Base-by-base conservation (phyloP, 306 rosid genomes). In the Cajanus cajan region DNA sequence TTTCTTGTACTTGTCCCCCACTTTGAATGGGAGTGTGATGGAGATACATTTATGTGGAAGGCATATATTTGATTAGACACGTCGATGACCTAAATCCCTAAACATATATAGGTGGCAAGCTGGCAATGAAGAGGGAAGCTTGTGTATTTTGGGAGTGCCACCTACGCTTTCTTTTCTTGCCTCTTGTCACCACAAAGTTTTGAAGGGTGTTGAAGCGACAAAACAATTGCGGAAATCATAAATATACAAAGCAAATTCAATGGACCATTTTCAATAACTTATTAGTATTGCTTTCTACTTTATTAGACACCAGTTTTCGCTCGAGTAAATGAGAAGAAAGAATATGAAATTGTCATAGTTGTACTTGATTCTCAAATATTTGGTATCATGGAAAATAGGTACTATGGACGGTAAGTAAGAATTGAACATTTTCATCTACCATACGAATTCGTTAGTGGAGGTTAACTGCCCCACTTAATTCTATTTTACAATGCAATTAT, bases 211-310 rank as follows among this genome's bases (percentile, higher is more conserved):
- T 28, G 31, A 28, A 3, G 31, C 3, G 31, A 28, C 31, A 28
- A 28, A 72, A 63, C 18, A 8, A 66, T 16, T 39, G 43, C 16
- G 75, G 52, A 76, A 45, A 66, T 73, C 71, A 57, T 71, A 55
- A 71, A 79, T 75, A 11, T 36, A 63, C 47, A 28, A 28, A 63
- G 39, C 69, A n/a, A n/a, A n/a, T n/a, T n/a, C n/a, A n/a, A n/a
- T n/a, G n/a, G n/a, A n/a, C n/a, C n/a, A 70, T 65, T 78, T 74
- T 78, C 59, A 51, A 13, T 45, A 55, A 5, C 70, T 58, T 48
- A 33, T 16, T 47, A 3, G n/a, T 37, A n/a, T 70, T 62, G 22
- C 15, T 80, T 78, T 73, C 50, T 31, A 10, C 39, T 64, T 57
- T 41, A n/a, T 4, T 31, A 33, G 8, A 31, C 15, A 14, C 44